Percentiles rank a stretch among this genome's conserved stretches.
phyloP scores from a whole-genome alignment of 257 asterid species.

The Orobanche coerulescens region DNA sequence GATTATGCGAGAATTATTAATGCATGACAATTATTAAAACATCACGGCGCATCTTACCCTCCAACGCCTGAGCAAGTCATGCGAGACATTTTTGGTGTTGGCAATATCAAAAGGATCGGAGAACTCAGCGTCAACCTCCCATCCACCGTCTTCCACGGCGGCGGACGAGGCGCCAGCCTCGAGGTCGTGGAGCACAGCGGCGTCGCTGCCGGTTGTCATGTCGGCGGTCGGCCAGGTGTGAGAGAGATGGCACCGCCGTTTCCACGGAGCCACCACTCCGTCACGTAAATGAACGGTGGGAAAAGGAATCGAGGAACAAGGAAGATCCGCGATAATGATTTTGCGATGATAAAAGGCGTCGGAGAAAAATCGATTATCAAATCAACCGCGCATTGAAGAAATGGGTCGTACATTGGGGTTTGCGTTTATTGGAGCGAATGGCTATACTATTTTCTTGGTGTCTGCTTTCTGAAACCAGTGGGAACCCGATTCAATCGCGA shows the following conservation, averaged over 20 bases:
- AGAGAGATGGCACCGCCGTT: slow-evolving; percentile 54
- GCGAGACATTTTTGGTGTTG: slow-evolving; percentile 67
- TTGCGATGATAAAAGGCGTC: not conserved
- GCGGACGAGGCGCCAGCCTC: slow-evolving; percentile 33
- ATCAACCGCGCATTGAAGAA: slow-evolving; percentile 20
- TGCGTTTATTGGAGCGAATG: slow-evolving; percentile 18
- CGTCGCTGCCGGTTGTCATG: slow-evolving; percentile 28
- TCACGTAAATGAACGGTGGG: slow-evolving; percentile 3
- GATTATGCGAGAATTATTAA: no score
- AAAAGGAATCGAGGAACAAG: not conserved
- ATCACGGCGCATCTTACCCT: slow-evolving; percentile 45
- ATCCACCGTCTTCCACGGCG: slow-evolving; percentile 23
- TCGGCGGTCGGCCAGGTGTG: slow-evolving; percentile 18
- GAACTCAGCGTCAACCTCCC: slow-evolving; percentile 32
- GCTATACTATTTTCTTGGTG: not conserved
- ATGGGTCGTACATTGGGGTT: not conserved
- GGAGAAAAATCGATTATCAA: slow-evolving; percentile 9
- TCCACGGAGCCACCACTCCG: slow-evolving; percentile 46
- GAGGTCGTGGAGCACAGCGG: slow-evolving; percentile 25
- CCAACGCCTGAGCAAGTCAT: slow-evolving; percentile 74
- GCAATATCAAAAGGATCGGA: slow-evolving; percentile 81
- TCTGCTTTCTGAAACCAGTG: not conserved
- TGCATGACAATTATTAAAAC: not conserved
- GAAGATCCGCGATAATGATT: not conserved
- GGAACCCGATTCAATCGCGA: slow-evolving; percentile 22